Conservation (phyloP, 768 basidiomycete species). For the Agrocybe praecox region DNA sequence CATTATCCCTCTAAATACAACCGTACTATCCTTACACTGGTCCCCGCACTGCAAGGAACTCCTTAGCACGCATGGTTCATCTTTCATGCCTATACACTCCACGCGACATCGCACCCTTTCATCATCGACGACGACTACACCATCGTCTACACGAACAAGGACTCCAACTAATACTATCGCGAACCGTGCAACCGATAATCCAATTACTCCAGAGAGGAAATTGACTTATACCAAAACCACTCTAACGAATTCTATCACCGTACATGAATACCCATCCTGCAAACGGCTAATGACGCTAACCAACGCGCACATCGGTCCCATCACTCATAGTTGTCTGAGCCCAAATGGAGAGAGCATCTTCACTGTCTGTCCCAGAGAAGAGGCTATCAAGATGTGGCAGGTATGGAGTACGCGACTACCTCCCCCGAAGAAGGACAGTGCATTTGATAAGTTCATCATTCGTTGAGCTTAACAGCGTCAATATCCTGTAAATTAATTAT, state of each 20-base stretch:
- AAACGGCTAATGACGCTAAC: conserved; percentile 53
- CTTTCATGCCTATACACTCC: conserved; percentile 38
- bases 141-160: background rate
- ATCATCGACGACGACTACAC: background rate
- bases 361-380: conserved; percentile 63
- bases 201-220: background rate
- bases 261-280: conserved; percentile 75
- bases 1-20: conserved; percentile 80
- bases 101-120: conserved; percentile 30
- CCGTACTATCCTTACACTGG: conserved; percentile 69
- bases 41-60: conserved; percentile 87
- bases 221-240: conserved; percentile 29
- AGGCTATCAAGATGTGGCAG: conserved; percentile 75
- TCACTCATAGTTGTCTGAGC: conserved; percentile 64
- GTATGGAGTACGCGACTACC: conserved; percentile 53
- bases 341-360: conserved; percentile 66
- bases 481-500: background rate
- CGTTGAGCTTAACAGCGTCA: conserved; percentile 30
- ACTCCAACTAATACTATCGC: background rate
- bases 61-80: conserved; percentile 82
- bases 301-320: conserved; percentile 53
- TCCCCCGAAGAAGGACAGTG: conserved; percentile 37
- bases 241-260: conserved; percentile 68
- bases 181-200: background rate
- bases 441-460: conserved; percentile 49